phyloP scores from a whole-genome alignment of 139 green algal species.

The Chlorella ohadii region DNA sequence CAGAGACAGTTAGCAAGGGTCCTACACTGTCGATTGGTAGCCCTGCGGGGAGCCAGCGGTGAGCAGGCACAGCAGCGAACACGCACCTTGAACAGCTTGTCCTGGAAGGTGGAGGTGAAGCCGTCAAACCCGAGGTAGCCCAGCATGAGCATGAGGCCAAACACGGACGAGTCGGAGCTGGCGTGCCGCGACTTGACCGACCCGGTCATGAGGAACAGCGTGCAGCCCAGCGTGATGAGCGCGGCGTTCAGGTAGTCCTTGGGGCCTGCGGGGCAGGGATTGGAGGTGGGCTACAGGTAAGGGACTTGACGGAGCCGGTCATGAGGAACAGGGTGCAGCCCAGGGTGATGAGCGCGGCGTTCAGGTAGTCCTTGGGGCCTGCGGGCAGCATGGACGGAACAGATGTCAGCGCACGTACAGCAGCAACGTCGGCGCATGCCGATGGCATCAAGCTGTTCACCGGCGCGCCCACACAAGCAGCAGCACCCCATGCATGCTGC shows the following conservation, averaged over 20 bases:
- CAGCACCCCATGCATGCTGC: too few relatives aligned
- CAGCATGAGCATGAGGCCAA: conserved; percentile 88
- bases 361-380: conserved; percentile 75
- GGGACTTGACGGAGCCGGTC: conserved; percentile 48
- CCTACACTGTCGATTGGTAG: conserved; percentile 94
- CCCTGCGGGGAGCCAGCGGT: conserved; percentile 62
- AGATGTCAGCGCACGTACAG: too few relatives aligned
- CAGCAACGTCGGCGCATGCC: too few relatives aligned
- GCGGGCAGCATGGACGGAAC: too few relatives aligned
- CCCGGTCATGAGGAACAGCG: conserved; percentile 80
- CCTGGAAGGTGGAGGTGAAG: conserved; percentile 99
- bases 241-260: conserved; percentile 85
- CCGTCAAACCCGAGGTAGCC: conserved; percentile 96
- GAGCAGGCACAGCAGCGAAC: too few relatives aligned
- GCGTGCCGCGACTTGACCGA: conserved; percentile 33
- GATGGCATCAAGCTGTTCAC: too few relatives aligned
- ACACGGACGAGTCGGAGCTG: conserved; percentile 33
- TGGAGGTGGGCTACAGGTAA: too few relatives aligned
- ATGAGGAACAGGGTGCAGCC: conserved; percentile 91
- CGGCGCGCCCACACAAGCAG: too few relatives aligned
- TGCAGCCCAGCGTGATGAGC: conserved; percentile 87
- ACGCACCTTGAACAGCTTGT: conserved; percentile 86
- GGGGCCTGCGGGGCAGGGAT: conserved; percentile 13
- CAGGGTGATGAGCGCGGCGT: conserved; percentile 81
- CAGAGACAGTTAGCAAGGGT: too few relatives aligned